Evolutionary conservation across 371 early-diverging fungal species (phyloP).

Genomic region (Mortierella sp.): DNA sequence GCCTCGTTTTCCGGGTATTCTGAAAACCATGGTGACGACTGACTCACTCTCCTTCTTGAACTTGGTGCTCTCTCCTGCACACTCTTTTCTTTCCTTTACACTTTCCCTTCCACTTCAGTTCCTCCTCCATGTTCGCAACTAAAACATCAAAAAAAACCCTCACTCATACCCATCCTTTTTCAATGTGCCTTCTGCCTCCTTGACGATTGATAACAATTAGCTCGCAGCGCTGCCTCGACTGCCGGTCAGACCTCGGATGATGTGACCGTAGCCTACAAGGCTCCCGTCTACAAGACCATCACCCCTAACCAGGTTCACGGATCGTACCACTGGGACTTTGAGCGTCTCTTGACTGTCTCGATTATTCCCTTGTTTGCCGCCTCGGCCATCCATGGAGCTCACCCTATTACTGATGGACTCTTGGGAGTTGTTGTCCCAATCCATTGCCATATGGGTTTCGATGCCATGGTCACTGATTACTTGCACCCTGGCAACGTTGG

Average conservation of each 20-base stretch:
- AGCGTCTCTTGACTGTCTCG: constrained; percentile 84
- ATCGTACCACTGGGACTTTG: constrained; percentile 92
- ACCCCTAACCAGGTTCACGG: constrained; percentile 65
- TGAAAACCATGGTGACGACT: neutral
- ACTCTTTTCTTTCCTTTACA: neutral
- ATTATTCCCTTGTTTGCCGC: constrained; percentile 82
- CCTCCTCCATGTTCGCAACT: neutral
- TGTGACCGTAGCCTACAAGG: constrained; percentile 53
- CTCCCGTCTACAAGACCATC: constrained; percentile 22
- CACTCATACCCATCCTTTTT: neutral
- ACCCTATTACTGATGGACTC: constrained; percentile 86
- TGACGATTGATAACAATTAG: constrained; percentile 13
- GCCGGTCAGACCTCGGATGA: constrained; percentile 36
- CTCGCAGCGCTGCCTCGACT: constrained; percentile 38
- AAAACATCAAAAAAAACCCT: neutral
- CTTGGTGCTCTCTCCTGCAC: neutral
- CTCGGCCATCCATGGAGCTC: constrained; percentile 83
- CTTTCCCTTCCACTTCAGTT: neutral
- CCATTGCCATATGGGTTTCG: constrained; percentile 90
- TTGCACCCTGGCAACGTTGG: constrained; percentile 80
- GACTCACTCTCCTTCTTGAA: neutral
- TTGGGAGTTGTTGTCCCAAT: constrained; percentile 91
- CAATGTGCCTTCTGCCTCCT: neutral
- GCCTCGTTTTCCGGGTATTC: constrained; percentile 1
- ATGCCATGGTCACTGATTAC: constrained; percentile 86